These are phyloP conservation scores for Sporothrix brunneoviolacea DNA, from an alignment of 2,329 filamentous ascomycete species.

Conservation along the genomic window DNA sequence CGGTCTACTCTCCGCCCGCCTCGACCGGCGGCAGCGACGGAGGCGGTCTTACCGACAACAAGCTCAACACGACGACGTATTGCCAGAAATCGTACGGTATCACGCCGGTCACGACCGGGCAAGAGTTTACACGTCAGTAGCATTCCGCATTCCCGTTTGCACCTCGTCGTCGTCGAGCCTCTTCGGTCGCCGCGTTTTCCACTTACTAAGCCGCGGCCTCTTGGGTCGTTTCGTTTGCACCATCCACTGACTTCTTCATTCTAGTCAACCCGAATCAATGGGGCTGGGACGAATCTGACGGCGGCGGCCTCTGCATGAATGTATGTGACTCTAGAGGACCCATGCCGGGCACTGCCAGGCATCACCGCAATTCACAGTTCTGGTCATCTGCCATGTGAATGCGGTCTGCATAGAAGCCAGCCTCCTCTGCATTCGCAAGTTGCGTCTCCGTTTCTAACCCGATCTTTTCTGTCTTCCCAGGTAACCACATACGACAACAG, in stretches of 20 bases:
- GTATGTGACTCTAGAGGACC: too few species aligned
- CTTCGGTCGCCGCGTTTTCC: too few species aligned
- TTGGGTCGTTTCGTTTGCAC: not conserved
- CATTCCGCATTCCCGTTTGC: not conserved
- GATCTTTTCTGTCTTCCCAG: constrained; percentile 23
- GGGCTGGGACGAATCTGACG: constrained; percentile 34
- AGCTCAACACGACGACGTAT: constrained; percentile 28
- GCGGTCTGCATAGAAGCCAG: too few species aligned
- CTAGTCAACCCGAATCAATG: constrained; percentile 52
- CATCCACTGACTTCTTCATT: not conserved
- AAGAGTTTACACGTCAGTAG: constrained; percentile 41
- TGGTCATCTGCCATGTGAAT: too few species aligned
- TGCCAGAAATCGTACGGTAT: constrained; percentile 42
- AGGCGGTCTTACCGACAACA: constrained; percentile 25
- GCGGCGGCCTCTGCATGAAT: constrained; percentile 44
- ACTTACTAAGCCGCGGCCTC: too few species aligned
- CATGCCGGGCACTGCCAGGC: too few species aligned
- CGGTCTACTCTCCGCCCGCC: constrained; percentile 35
- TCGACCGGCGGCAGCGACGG: constrained; percentile 7
- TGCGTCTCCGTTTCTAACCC: not conserved
- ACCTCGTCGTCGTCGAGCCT: not conserved
- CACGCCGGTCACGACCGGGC: constrained; percentile 34
- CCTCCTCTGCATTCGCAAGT: too few species aligned
- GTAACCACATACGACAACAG: constrained; percentile 44
- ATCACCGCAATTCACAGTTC: too few species aligned